Evolutionary conservation across 306 rosid genomes (phyloP), one percentile per base, ranked within the genome.

Genomic region (Oxytropis ochrocephala): DNA sequence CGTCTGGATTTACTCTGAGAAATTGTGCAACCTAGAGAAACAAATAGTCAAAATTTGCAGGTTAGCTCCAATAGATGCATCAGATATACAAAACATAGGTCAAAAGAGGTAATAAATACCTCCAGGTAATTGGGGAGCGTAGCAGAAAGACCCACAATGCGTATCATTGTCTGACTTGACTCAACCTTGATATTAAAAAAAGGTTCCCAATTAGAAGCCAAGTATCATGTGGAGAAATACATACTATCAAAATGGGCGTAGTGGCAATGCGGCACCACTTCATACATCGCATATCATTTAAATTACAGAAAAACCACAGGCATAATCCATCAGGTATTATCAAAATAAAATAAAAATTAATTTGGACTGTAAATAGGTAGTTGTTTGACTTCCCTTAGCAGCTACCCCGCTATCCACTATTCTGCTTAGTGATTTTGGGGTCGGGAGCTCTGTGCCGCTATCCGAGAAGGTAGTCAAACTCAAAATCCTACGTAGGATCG

Each of bases 61-160:
- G 52, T 17, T 5, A 69, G 63, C 14, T 52, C 39, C 47, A 67
- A 41, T 4, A 62, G 54, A 80, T 66, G 52, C 64, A 76, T 71
- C 63, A 75, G 39, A 63, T n/a, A 50, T 73, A 59, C 75, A 75
- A 53, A 75, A 46, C 29, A 36, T 47, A 42, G 27, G 61, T 66
- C 39, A 68, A 66, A 7, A 54, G 16, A 78, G 35, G 43, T 36
- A 67, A 75, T 51, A 80, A 54, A 24, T 46, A 93, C 98, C 97
- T 93, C 98, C 44, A 90, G 80, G 80, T 90, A 93, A 79, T 93
- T 93, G 46, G 98, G 98, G 66, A 93, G 89, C 12, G 98, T 93
- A 57, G 98, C 98, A 17, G 98, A 93, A 74, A 93, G 97, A 77
- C 98, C 98, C 78, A 93, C 98, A 65, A 93, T 93, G 68, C 96